A percentile compares a stretch with the other conserved stretches of the same genome.
phyloP scores from a whole-genome alignment of 805 yeast genomes.

The Suhomyces prunicola region DNA sequence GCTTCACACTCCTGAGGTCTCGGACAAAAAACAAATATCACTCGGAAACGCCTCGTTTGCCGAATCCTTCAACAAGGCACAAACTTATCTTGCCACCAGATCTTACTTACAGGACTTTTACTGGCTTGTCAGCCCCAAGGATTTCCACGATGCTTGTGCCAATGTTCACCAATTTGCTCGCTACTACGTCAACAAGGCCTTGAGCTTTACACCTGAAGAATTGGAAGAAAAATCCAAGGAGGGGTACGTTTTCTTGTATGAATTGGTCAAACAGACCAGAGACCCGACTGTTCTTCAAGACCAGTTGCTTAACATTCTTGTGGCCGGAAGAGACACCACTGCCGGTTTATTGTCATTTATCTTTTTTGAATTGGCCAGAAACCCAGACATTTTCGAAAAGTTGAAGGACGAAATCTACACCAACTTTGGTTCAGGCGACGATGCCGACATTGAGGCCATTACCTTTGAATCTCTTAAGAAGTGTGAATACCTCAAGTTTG shows the following conservation, averaged over 20 bases:
- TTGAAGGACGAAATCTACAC: conserved; percentile 18
- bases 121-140: conserved; percentile 15
- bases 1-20: conserved; percentile 22
- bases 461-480: conserved; percentile 24
- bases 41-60: conserved; percentile 30
- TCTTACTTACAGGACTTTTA: conserved; percentile 25
- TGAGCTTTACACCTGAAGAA: conserved; percentile 12
- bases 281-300: conserved; percentile 24
- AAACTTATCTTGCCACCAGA: conserved; percentile 33
- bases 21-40: conserved; percentile 2
- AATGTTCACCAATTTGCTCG: conserved; percentile 30
- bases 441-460: conserved; percentile 18
- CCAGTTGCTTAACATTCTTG: conserved; percentile 27
- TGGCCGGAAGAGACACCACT: conserved; percentile 29
- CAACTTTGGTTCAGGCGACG: conserved; percentile 20
- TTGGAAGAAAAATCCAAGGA: conserved; percentile 13
- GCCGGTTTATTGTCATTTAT: conserved; percentile 26
- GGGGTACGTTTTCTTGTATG: conserved; percentile 26
- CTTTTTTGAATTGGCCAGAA: conserved; percentile 23
- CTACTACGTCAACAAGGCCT: conserved; percentile 13
- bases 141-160: conserved; percentile 29
- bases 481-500: conserved; percentile 25
- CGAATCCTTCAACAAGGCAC: conserved; percentile 32
- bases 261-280: conserved; percentile 25
- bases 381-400: conserved; percentile 18